Base-by-base conservation (phyloP, 164 flowering plant species). In the Malania oleifera region DNA sequence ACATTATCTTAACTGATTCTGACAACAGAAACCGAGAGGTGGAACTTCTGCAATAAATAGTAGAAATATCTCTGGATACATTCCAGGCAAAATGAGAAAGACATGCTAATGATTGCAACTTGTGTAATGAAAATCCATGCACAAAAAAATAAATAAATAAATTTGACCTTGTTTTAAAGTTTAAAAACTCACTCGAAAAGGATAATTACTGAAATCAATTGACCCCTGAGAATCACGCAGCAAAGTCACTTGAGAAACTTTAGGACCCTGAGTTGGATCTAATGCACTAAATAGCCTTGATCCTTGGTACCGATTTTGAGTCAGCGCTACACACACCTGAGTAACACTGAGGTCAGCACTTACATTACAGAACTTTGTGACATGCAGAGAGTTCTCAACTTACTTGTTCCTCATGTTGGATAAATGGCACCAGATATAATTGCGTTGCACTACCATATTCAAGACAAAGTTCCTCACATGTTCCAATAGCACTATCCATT, bases 371-470 rank as follows among this genome's bases (percentile, higher is more conserved):
- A n/a, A 14, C 6, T 6, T 52, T 22, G 2, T 35, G 27, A 26
- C 20, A 19, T 6, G 49, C n/a, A 31, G 17, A 43, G 19, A 59
- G 14, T 23, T 25, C 37, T 54, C 22, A 29, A 62, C 76, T 62
- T 70, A 83, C 98, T 74, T 86, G 96, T 67, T 93, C 96, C 63
- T 80, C 86, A 19, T 78, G 95, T 34, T 68, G 88, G 61, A 82
- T 63, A 46, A 69, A 74, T 47, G 98, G 98, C 48, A 88, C 90
- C 75, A 93, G 60, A 73, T 83, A 93, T 31, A 93, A 66, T 47
- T 87, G 96, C 44, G 97, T 90, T 20, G 82, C 90, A 77, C 89
- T 87, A 59, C 97, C 98, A 79, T 84, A 93, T 78, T 93, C 98
- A 75, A 90, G 95, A 73, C 86, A 86, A 50, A 90, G 31, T 57